Base-by-base conservation (phyloP, 2,329 filamentous ascomycete species). In the Colletotrichum chlorophyti region DNA sequence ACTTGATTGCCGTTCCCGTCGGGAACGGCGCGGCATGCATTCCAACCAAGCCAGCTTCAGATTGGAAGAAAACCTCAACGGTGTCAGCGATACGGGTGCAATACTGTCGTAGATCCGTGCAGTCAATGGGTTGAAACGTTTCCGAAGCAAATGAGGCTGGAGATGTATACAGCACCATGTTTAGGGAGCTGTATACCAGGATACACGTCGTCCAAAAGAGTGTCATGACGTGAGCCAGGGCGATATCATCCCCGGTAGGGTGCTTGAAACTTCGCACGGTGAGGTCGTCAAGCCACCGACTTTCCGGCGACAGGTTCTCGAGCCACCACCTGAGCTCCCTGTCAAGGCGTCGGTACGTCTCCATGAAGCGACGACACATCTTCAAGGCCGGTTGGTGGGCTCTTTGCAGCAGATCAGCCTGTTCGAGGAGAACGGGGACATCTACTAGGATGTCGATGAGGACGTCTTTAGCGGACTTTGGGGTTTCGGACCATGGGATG, bases 361-460 rank as follows among this genome's bases (percentile, higher is more conserved):
- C 6, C 19, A 31, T 38, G 7, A 21, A 62, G 24, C n/a, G 42
- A 15, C 27, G 40, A 6, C 21, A 21, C 7, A 48, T 37, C 2
- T 40, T 6, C 6, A 21, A 7, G 37, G 4, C 14, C 29, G 9
- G 23, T 10, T 19, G n/a, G 14, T 29, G 10, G 6, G 58, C 64
- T 17, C 42, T 43, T n/a, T 58, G 47, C 45, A 72, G 65, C 2
- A 60, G 19, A 42, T 73, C 69, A 2, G 67, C 48, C 19, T 66
- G 60, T 31, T 68, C 64, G 8, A 70, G 59, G 8, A 70, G 57
- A 8, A 54, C 63, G 1, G 65, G 66, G 1, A 69, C 60, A 6
- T 72, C 69, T 9, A 66, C 65, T 7, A 73, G 43, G 14, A 71
- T 61, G 34, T 72, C 70, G 4, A 68, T 61, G 12, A 73, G 60